Conservation (phyloP, 192 early-diverging fungal genomes). For the Coemansia erecta region DNA sequence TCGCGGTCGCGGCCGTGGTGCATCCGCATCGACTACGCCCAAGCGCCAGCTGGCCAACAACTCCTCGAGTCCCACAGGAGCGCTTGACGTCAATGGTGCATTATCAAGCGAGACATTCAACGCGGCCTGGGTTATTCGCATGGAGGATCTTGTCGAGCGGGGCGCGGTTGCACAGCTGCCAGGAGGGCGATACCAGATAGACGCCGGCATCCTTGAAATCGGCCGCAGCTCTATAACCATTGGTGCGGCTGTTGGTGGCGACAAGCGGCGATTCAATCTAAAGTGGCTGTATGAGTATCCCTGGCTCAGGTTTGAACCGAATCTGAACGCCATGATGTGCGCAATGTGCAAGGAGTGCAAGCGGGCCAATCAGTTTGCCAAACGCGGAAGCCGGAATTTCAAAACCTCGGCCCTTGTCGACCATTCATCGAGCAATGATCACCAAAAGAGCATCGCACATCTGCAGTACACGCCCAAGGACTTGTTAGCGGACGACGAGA, state of each 20-base stretch:
- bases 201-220: conserved; percentile 10
- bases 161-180: conserved; percentile 15
- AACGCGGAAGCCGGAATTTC: conserved; percentile 45
- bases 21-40: conserved; percentile 1
- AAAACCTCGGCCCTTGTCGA: conserved; percentile 50
- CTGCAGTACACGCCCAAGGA: neutral
- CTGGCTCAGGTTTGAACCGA: conserved; percentile 44
- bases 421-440: conserved; percentile 48
- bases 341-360: conserved; percentile 35
- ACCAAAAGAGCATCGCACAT: conserved; percentile 28
- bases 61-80: neutral
- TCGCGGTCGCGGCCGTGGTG: neutral
- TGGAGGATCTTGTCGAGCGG: conserved; percentile 38
- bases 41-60: neutral
- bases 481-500: neutral
- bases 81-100: neutral
- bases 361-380: conserved; percentile 51
- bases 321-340: conserved; percentile 43
- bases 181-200: conserved; percentile 13
- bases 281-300: conserved; percentile 51
- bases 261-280: conserved; percentile 50
- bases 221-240: conserved; percentile 47
- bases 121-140: conserved; percentile 17
- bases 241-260: conserved; percentile 38
- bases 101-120: conserved; percentile 8